Conservation (phyloP, 2,329 filamentous ascomycete species). For the Cytospora chrysosperma region DNA sequence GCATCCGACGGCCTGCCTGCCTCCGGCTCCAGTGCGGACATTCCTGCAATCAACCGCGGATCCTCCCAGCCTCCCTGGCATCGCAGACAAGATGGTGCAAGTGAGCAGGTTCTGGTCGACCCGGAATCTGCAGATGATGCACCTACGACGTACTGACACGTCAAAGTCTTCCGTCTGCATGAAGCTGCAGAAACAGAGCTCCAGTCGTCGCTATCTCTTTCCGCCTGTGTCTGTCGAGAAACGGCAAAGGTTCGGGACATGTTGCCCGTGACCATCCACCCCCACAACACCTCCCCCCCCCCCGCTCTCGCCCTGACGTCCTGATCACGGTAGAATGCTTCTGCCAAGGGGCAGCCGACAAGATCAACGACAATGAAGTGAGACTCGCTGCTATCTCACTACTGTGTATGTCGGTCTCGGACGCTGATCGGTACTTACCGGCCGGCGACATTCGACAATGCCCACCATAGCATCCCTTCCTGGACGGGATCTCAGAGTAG, state of each 20-base stretch:
- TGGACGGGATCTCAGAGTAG: neutral
- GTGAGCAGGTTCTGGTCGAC: neutral
- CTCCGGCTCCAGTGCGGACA: neutral
- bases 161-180: neutral
- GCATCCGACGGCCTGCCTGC: neutral
- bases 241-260: neutral
- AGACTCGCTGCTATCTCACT: neutral
- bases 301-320: neutral
- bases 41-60: neutral
- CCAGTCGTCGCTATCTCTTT: neutral
- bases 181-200: neutral
- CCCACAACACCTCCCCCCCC: no score
- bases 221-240: neutral
- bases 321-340: slow-evolving; percentile 1
- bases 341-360: neutral
- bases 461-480: neutral
- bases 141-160: neutral
- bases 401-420: neutral
- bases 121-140: neutral
- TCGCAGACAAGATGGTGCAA: neutral
- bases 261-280: neutral
- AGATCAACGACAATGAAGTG: neutral
- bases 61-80: neutral
- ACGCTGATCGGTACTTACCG: neutral
- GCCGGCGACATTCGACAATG: slow-evolving; percentile 7